Evolutionary conservation across 352 stramenopile species (phyloP).

Genomic region (Aphanomyces invadans): DNA sequence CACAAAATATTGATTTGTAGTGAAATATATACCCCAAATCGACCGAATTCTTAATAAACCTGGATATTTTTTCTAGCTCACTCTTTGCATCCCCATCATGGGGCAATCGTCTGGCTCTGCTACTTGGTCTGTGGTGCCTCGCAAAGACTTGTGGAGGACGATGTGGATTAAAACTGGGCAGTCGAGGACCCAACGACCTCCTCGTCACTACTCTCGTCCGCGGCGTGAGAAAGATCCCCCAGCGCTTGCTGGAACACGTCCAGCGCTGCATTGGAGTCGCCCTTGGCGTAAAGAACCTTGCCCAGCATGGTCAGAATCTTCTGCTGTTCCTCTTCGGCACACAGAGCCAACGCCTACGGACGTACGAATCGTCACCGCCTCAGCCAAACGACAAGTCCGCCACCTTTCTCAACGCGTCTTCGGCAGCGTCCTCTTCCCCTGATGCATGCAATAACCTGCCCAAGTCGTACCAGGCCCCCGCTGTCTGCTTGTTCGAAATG

Average conservation of each 20-base stretch:
- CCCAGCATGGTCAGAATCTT: constrained; percentile 59
- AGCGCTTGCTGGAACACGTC: constrained; percentile 63
- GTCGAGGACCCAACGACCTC: constrained; percentile 37
- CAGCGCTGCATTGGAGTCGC: constrained; percentile 47
- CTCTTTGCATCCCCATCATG: too few relatives aligned
- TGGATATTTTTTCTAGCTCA: too few relatives aligned
- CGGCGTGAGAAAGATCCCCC: constrained; percentile 46
- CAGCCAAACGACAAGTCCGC: constrained; percentile 26
- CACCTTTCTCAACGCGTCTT: constrained; percentile 50
- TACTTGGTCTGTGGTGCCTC: too few relatives aligned
- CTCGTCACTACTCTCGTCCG: constrained; percentile 57
- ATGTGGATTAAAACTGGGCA: constrained; percentile 8
- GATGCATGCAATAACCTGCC: constrained; percentile 49
- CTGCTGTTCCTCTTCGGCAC: constrained; percentile 38
- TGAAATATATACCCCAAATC: too few relatives aligned
- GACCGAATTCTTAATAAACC: too few relatives aligned
- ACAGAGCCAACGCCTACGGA: background rate
- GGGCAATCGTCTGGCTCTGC: too few relatives aligned
- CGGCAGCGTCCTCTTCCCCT: constrained; percentile 53
- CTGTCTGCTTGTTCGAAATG: constrained; percentile 51
- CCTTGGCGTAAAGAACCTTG: constrained; percentile 75
- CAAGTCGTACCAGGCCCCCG: constrained; percentile 72
- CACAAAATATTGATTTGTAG: too few relatives aligned
- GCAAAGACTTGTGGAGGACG: background rate
- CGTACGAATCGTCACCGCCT: too few relatives aligned